Percentiles rank a stretch among this genome's conserved stretches.
These are phyloP conservation scores for Trichoderma reesei DNA, from an alignment of 495 filamentous ascomycete species.

Conservation along the genomic window DNA sequence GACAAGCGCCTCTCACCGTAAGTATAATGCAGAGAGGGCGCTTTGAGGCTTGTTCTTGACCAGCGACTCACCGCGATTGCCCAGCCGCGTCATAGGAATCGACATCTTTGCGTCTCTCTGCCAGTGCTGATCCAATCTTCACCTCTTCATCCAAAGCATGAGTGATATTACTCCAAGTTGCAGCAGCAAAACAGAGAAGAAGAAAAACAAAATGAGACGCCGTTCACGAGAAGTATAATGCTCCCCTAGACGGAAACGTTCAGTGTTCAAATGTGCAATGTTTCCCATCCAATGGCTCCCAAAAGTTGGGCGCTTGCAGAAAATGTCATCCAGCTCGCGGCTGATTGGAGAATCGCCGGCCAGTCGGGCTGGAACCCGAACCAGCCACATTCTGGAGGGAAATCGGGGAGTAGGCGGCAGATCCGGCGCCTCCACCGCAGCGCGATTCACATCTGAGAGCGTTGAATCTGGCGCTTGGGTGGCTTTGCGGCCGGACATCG, in stretches of 20 bases:
- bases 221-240: too few species aligned
- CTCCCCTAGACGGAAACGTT: too few species aligned
- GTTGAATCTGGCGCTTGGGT: background rate
- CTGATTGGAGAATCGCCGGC: background rate
- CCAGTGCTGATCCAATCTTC: background rate
- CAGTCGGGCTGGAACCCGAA: background rate
- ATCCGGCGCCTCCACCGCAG: background rate
- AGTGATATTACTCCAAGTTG: background rate
- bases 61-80: conserved; percentile 41
- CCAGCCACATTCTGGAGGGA: background rate
- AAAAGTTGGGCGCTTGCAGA: background rate
- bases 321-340: background rate
- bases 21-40: too few species aligned
- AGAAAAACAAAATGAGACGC: too few species aligned
- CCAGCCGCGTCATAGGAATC: conserved; percentile 56
- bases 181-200: too few species aligned
- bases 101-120: conserved; percentile 31
- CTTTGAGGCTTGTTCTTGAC: background rate
- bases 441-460: background rate
- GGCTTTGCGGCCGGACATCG: too few species aligned
- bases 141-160: background rate
- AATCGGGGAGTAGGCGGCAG: background rate
- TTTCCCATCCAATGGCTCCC: too few species aligned
- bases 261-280: too few species aligned
- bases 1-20: background rate